These are phyloP conservation scores for Trametes pubescens DNA, from an alignment of 1,284 basidiomycete species.

Conservation along the genomic window DNA sequence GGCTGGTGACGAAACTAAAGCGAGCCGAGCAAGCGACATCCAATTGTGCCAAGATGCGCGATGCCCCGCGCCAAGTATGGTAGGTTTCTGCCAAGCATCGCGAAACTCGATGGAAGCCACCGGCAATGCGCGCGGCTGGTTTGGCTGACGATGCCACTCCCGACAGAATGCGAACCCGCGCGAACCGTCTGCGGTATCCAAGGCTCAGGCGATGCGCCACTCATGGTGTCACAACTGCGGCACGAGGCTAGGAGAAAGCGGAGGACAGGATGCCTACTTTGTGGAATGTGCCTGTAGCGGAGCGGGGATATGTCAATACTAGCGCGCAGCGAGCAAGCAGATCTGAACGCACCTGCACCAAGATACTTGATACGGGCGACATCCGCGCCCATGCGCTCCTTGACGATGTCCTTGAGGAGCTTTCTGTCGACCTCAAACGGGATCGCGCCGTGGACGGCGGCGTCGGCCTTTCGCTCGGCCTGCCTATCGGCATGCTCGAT, in stretches of 20 bases:
- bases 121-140: conserved; percentile 7
- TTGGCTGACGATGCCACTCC: not conserved
- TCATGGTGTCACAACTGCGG: not conserved
- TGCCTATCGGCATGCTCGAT: conserved; percentile 70
- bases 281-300: conserved; percentile 72
- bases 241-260: not conserved
- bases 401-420: conserved; percentile 76
- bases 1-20: no score
- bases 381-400: conserved; percentile 68
- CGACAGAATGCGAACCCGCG: not conserved
- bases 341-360: conserved; percentile 64
- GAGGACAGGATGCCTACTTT: conserved; percentile 53
- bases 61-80: conserved; percentile 16
- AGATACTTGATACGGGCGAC: conserved; percentile 77
- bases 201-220: not conserved
- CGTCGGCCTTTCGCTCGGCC: conserved; percentile 66
- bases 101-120: conserved; percentile 7
- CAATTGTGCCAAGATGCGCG: conserved; percentile 16
- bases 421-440: conserved; percentile 78
- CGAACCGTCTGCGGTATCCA: not conserved
- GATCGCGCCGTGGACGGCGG: conserved; percentile 60
- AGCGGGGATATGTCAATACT: conserved; percentile 19
- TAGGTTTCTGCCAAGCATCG: conserved; percentile 1
- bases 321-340: not conserved
- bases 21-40: conserved; percentile 13